Evolutionary conservation across 2,329 filamentous ascomycete species (phyloP), one percentile per base, ranked within the genome.

Genomic region (Phoma sp.): DNA sequence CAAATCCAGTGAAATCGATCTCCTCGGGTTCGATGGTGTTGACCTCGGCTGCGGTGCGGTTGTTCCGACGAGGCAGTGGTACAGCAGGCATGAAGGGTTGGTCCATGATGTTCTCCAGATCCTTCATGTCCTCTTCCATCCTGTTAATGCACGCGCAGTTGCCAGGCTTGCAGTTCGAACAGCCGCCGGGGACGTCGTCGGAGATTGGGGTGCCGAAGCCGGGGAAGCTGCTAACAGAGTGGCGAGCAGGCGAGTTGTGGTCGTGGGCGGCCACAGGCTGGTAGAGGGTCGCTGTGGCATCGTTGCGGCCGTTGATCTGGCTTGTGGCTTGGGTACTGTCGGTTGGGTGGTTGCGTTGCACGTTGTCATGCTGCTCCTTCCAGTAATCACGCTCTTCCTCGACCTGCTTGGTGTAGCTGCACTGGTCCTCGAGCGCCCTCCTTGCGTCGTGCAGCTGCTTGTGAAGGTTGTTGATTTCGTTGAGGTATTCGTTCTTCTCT

Each of bases 121-220:
- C 51, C 7, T 53, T 53, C 30, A 61, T 42, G 26, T 64, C 61
- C 29, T 66, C 60, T 29, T 60, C 64, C 29, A 71, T 62, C 30
- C 67, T 70, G 18, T 69, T 64, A 39, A 74, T 54, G 49, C 73
- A 75, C 7, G 66, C 62, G 45, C 72, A 75, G 17, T 68, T 60
- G 20, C 70, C 71, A 12, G 60, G 57, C 20, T 65, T 65, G 60
- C 70, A 74, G 32, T 66, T 61, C 23, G 63, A 63, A 50, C 69
- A 74, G 14, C 62, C 59, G 5, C 58, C 40, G 14, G 59, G 39
- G 23, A 63, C 56, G 32, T 57, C 59, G 7, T 59, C 38, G 7
- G 43, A 48, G 2, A 53, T 64, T 17, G 65, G 59, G 7, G 63
- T 63, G 18, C 43, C 52, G 40, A 60, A 61, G 18, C 46, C 57